These are phyloP conservation scores for Triticum turgidum DNA, from an alignment of 176 grass and related monocot species.

Conservation along the genomic window DNA sequence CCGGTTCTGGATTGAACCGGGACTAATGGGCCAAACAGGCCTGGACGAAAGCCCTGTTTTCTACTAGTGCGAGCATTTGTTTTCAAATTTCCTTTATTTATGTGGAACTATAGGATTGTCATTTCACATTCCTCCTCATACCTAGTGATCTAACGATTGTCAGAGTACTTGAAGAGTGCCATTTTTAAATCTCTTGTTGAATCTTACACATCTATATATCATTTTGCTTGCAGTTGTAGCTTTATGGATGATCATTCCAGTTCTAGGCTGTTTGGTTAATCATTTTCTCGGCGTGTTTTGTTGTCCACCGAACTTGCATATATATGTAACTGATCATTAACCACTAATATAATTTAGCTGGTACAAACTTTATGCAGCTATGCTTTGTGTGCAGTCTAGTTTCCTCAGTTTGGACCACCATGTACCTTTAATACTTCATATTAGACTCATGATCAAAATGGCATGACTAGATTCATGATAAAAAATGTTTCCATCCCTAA, in stretches of 20 bases:
- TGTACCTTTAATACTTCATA: neutral
- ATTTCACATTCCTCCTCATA: neutral
- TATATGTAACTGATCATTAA: no score
- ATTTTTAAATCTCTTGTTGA: neutral
- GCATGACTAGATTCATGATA: neutral
- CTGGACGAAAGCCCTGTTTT: no score
- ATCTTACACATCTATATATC: neutral
- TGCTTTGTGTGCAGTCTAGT: neutral
- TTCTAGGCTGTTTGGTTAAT: neutral
- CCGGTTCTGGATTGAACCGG: no score
- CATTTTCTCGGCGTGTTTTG: neutral
- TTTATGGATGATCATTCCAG: neutral
- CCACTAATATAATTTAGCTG: neutral
- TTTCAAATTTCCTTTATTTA: neutral
- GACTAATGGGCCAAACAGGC: no score
- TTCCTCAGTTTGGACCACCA: neutral
- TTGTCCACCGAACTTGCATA: neutral
- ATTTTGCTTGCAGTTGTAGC: neutral
- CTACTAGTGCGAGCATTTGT: neutral
- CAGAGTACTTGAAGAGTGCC: neutral
- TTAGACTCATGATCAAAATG: neutral
- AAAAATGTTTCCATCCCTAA: neutral
- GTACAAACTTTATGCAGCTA: neutral
- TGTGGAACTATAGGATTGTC: neutral
- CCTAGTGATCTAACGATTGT: neutral